phyloP scores from a whole-genome alignment of 2,329 filamentous ascomycete species.

The Nemania sp. region DNA sequence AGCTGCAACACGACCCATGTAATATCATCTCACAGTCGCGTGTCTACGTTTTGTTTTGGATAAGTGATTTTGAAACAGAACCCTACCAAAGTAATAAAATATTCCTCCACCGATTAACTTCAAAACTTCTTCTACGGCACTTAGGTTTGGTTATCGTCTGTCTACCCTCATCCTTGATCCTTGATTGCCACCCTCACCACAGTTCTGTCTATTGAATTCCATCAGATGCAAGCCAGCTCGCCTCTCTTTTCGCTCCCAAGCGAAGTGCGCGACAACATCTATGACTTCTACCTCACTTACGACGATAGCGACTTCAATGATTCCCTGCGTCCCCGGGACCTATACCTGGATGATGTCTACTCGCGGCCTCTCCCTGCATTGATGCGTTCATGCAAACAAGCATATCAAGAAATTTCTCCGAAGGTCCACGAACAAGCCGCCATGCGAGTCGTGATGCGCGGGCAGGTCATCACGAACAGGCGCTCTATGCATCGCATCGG shows the following conservation, averaged over 20 bases:
- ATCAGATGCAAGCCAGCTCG: conserved; percentile 6
- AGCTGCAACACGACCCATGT: too few species aligned
- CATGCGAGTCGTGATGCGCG: conserved; percentile 36
- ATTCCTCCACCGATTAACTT: too few species aligned
- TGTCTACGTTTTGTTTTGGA: too few species aligned
- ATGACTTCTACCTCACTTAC: conserved; percentile 33
- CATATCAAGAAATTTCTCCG: conserved; percentile 30
- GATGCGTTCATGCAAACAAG: conserved; percentile 31
- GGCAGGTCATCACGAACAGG: too few species aligned
- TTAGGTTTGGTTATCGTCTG: too few species aligned
- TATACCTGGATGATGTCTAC: conserved; percentile 27
- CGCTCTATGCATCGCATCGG: conserved; percentile 37
- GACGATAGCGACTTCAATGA: conserved; percentile 32
- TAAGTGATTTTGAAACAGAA: too few species aligned
- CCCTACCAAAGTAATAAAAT: too few species aligned
- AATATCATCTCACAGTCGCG: too few species aligned
- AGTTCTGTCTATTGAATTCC: too few species aligned
- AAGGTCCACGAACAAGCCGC: conserved; percentile 35
- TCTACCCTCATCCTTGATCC: too few species aligned
- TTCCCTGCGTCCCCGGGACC: conserved; percentile 29
- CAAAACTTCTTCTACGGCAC: too few species aligned
- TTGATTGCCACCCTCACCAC: too few species aligned
- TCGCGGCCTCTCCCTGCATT: conserved; percentile 28
- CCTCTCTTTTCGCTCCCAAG: conserved; percentile 29
- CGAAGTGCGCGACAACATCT: conserved; percentile 36